These are phyloP conservation scores for Decorospora gaudefroyi DNA, from an alignment of 2,329 filamentous ascomycete species.

Conservation along the genomic window DNA sequence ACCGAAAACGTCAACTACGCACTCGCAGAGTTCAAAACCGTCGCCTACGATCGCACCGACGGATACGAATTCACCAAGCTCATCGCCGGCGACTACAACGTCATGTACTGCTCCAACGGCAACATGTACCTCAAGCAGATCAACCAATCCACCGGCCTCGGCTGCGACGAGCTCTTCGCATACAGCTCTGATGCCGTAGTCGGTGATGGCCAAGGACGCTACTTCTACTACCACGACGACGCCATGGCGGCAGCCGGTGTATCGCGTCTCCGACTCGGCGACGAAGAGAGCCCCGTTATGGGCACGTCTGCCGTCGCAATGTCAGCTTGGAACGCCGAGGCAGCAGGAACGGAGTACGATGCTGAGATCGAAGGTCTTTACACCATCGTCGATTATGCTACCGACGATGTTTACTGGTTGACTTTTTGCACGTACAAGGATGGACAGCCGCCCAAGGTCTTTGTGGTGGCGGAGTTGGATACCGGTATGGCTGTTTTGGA, in stretches of 20 bases:
- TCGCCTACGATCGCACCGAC: not conserved
- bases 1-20: not conserved
- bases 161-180: constrained; percentile 3
- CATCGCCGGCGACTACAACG: constrained; percentile 1
- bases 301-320: not conserved
- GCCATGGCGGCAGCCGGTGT: not conserved
- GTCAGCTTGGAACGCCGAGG: not conserved
- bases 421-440: not conserved
- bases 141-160: not conserved
- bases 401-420: not conserved
- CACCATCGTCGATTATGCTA: not conserved
- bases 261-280: constrained; percentile 1
- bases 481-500: not conserved
- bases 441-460: not conserved
- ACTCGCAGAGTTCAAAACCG: not conserved
- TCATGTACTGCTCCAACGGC: constrained; percentile 5
- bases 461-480: not conserved
- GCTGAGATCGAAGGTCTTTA: constrained; percentile 1
- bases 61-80: constrained; percentile 4
- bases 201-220: constrained; percentile 1
- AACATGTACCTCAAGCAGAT: constrained; percentile 1
- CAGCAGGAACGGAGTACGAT: not conserved
- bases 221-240: constrained; percentile 1
- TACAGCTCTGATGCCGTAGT: not conserved
- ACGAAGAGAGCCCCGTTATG: not conserved